phyloP scores from a whole-genome alignment of 352 stramenopile species.

The Pythium folliculosum region DNA sequence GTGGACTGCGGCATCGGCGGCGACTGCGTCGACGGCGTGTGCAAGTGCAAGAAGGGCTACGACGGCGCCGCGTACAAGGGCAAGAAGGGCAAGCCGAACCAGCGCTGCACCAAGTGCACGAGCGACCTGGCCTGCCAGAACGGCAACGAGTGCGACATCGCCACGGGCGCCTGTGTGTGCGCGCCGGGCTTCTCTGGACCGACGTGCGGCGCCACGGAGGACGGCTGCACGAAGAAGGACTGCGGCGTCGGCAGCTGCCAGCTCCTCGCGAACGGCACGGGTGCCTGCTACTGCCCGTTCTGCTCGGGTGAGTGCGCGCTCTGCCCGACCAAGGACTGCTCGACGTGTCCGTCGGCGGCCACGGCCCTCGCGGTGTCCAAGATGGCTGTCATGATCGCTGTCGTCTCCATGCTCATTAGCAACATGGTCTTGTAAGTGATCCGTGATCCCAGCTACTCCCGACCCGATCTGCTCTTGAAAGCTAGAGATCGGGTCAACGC shows the following conservation, averaged over 20 bases:
- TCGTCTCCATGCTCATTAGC: slow-evolving; percentile 24
- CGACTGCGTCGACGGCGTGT: slow-evolving; percentile 45
- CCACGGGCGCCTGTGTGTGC: slow-evolving; percentile 41
- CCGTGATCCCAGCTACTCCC: background rate
- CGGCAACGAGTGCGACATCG: slow-evolving; percentile 36
- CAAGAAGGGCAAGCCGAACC: slow-evolving; percentile 48
- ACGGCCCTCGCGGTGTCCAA: slow-evolving; percentile 34
- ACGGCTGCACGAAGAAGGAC: slow-evolving; percentile 34
- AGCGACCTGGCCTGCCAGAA: slow-evolving; percentile 43
- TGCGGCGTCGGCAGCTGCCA: slow-evolving; percentile 36
- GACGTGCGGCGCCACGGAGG: slow-evolving; percentile 50
- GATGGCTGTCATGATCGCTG: slow-evolving; percentile 28
- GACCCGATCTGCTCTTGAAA: background rate
- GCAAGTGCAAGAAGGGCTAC: slow-evolving; percentile 47
- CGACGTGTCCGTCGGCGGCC: slow-evolving; percentile 33
- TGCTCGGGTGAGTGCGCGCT: slow-evolving; percentile 36
- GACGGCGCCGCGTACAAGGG: slow-evolving; percentile 47
- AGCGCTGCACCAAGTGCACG: slow-evolving; percentile 45
- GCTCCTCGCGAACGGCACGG: slow-evolving; percentile 27
- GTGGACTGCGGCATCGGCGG: slow-evolving; percentile 54
- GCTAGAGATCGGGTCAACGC: background rate
- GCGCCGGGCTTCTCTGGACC: slow-evolving; percentile 39
- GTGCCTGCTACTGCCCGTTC: slow-evolving; percentile 37
- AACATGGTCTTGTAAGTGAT: slow-evolving; percentile 29
- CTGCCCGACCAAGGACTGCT: slow-evolving; percentile 33